A percentile compares a stretch with the other conserved stretches of the same genome.
These are phyloP conservation scores for Rhizopogon vinicolor DNA, from an alignment of 768 basidiomycete species.

Conservation along the genomic window DNA sequence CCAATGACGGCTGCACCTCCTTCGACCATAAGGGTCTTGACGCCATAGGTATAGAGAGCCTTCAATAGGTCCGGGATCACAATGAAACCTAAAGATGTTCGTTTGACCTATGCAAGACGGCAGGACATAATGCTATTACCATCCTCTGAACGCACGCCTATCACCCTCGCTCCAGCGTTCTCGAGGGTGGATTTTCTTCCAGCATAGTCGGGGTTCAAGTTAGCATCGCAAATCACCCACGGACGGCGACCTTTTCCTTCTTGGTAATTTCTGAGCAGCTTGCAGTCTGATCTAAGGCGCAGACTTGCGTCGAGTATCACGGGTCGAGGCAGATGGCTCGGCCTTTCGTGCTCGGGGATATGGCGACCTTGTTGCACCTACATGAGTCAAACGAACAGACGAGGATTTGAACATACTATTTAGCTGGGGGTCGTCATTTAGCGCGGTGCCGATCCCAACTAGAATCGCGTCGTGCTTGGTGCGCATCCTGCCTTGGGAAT, in stretches of 20 bases:
- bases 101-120: slow-evolving; percentile 3
- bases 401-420: slow-evolving; percentile 53
- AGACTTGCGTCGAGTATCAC: slow-evolving; percentile 78
- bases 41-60: slow-evolving; percentile 47
- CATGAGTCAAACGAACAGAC: background rate
- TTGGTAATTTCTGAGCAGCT: slow-evolving; percentile 62
- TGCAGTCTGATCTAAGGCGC: slow-evolving; percentile 61
- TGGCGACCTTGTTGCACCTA: slow-evolving; percentile 42
- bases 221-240: slow-evolving; percentile 58
- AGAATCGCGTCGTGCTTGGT: slow-evolving; percentile 91
- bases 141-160: slow-evolving; percentile 41
- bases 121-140: slow-evolving; percentile 24
- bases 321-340: slow-evolving; percentile 64
- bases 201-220: slow-evolving; percentile 4
- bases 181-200: slow-evolving; percentile 43
- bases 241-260: slow-evolving; percentile 59
- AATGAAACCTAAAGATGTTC: slow-evolving; percentile 29
- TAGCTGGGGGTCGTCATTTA: slow-evolving; percentile 93
- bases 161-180: slow-evolving; percentile 60
- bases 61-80: slow-evolving; percentile 46
- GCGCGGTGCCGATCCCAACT: slow-evolving; percentile 83
- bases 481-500: slow-evolving; percentile 60
- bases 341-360: slow-evolving; percentile 37
- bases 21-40: slow-evolving; percentile 89
- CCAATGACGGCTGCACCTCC: slow-evolving; percentile 84